Conservation (phyloP, 1,139 yeast genomes). For the Hemisphaericaspora xylanilytica region DNA sequence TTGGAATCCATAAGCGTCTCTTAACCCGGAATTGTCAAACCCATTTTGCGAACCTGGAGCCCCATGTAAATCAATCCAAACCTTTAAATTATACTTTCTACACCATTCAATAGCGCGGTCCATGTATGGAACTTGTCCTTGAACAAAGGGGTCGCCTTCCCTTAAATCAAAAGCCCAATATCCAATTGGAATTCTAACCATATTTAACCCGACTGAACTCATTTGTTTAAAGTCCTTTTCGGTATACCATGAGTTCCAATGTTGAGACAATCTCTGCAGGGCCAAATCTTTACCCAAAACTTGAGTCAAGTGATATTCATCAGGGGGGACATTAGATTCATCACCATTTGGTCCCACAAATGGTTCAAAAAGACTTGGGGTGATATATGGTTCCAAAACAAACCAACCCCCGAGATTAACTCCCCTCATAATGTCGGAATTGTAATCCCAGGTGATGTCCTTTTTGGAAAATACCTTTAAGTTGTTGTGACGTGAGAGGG, state of each 20-base stretch:
- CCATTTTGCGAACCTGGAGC: constrained; percentile 98
- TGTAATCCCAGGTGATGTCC: constrained; percentile 43
- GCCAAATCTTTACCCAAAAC: constrained; percentile 64
- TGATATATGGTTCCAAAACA: constrained; percentile 78
- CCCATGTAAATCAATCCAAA: constrained; percentile 93
- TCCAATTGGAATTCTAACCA: constrained; percentile 89
- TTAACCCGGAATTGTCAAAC: constrained; percentile 88
- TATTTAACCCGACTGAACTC: constrained; percentile 66
- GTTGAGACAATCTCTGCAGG: constrained; percentile 49
- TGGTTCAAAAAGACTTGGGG: constrained; percentile 72
- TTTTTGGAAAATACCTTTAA: constrained; percentile 3
- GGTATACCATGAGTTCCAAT: constrained; percentile 80
- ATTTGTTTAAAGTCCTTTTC: constrained; percentile 70
- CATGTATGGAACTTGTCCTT: constrained; percentile 74
- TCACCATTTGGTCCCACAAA: constrained; percentile 25
- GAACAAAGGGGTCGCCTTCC: constrained; percentile 79
- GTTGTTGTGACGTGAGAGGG: constrained; percentile 1
- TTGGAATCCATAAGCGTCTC: constrained; percentile 66
- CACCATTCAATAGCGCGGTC: constrained; percentile 82
- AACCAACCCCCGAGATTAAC: constrained; percentile 94
- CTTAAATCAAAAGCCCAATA: constrained; percentile 85
- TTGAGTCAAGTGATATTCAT: constrained; percentile 74
- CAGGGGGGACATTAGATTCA: constrained; percentile 62
- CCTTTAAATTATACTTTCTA: constrained; percentile 57
- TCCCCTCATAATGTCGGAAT: constrained; percentile 58